These are phyloP conservation scores for Vicia sativa DNA, from an alignment of 306 rosid genomes.

Conservation along the genomic window DNA sequence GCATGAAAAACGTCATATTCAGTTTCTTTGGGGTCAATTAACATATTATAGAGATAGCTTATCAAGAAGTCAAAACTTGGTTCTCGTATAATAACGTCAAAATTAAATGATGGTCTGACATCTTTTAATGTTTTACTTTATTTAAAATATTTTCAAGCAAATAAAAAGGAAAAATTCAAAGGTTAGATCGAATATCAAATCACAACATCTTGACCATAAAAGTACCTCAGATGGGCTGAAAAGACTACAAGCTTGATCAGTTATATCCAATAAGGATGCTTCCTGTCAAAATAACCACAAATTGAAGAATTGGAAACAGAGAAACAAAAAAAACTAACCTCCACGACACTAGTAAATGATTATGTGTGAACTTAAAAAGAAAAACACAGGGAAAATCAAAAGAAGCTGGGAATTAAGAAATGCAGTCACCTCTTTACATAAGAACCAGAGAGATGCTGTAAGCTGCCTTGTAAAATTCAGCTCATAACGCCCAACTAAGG, in stretches of 20 bases:
- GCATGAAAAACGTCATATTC: slow-evolving; percentile 5
- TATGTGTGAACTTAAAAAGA: slow-evolving; percentile 15
- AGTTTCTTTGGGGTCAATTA: slow-evolving; percentile 14
- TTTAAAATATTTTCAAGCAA: slow-evolving; percentile 11
- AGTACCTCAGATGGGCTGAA: slow-evolving; percentile 79
- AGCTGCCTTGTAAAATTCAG: slow-evolving; percentile 79
- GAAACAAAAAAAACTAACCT: slow-evolving; percentile 18
- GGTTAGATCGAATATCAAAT: slow-evolving; percentile 9
- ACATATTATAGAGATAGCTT: slow-evolving; percentile 5
- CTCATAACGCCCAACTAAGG: slow-evolving; percentile 56
- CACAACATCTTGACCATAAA: slow-evolving; percentile 18
- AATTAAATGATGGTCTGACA: slow-evolving; percentile 14
- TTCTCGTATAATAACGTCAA: slow-evolving; percentile 8
- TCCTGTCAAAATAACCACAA: slow-evolving; percentile 64
- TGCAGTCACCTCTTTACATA: slow-evolving; percentile 83
- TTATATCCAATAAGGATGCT: slow-evolving; percentile 85
- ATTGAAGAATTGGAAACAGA: slow-evolving; percentile 26
- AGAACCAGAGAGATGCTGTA: slow-evolving; percentile 84
- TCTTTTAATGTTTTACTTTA: neutral
- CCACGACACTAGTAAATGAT: slow-evolving; percentile 19
- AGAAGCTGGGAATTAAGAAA: slow-evolving; percentile 12
- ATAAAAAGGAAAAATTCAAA: slow-evolving; percentile 16
- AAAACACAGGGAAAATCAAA: slow-evolving; percentile 18
- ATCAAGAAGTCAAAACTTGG: slow-evolving; percentile 14
- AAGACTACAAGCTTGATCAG: slow-evolving; percentile 79